Evolutionary conservation across 2,329 filamentous ascomycete genomes (phyloP), one percentile per base, ranked within the genome.

Genomic region (Talaromyces sp.): DNA sequence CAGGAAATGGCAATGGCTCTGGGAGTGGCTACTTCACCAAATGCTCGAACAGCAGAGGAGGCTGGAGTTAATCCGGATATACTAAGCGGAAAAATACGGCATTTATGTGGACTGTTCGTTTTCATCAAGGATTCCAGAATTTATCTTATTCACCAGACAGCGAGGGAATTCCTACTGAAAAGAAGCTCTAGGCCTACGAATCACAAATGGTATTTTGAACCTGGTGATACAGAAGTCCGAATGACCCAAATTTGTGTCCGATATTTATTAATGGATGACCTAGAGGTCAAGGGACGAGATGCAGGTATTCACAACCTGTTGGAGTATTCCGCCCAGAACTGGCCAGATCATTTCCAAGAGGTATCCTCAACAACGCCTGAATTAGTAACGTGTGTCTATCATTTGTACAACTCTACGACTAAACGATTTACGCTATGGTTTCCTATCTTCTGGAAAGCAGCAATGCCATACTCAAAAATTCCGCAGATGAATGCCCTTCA

Each of bases 91-190:
- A 59, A 50, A 4, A 58, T 77, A n/a, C 62, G 68, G 50, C 58
- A 69, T 7, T 58, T 73, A 13, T 78, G 75, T 59, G 74, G 74
- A 0, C 68, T 76, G 7, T 77, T 78, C 56, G 64, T 78, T 2
- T 66, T 57, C n/a, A 64, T 78, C 21, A 60, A 70, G 1, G 63
- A 75, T 41, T 62, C 58, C 4, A 70, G 61, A 52, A 63, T 78
- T 3, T 77, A 74, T 60, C 64, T 78, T 4, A 63, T 78, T 27
- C 75, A 78, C 38, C 74, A 79, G 62, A 78, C 75, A 2, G 76
- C 73, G 0, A 76, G 67, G 57, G 74, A 76, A 51, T 77, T 77
- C 60, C 58, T 78, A 38, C 58, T 73, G 24, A 21, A 24, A 4
- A 38, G 41, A 19, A 19, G 4, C 1, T 1, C 10, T 26, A 6